phyloP scores from a whole-genome alignment of 2,329 filamentous ascomycete genomes.

The Ophiostoma sp. region DNA sequence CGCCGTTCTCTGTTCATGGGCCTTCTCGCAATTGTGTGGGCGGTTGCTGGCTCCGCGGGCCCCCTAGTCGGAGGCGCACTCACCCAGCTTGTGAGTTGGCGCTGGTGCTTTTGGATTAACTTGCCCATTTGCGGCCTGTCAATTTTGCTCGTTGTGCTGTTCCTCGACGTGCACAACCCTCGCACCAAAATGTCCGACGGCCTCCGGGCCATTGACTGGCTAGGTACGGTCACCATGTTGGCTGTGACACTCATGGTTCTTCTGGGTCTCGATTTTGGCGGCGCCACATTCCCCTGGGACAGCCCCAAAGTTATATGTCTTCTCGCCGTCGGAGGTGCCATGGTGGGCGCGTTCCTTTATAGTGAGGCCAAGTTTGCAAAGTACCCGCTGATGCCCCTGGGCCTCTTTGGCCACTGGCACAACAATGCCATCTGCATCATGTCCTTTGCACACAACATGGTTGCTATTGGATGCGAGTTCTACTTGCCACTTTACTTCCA shows the following conservation, averaged over 20 bases:
- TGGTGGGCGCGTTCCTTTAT: conserved; percentile 40
- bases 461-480: conserved; percentile 47
- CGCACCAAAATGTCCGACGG: conserved; percentile 55
- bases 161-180: conserved; percentile 33
- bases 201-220: conserved; percentile 55
- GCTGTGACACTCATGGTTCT: conserved; percentile 60
- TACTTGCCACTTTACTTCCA: conserved; percentile 46
- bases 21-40: conserved; percentile 40
- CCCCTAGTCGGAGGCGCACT: conserved; percentile 30
- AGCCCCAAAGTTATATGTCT: conserved; percentile 54
- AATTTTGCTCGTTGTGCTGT: conserved; percentile 26
- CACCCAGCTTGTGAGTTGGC: conserved; percentile 39
- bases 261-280: conserved; percentile 53
- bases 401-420: conserved; percentile 41
- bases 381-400: conserved; percentile 43
- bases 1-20: conserved; percentile 40
- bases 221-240: conserved; percentile 55
- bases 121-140: conserved; percentile 30
- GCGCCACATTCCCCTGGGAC: conserved; percentile 49
- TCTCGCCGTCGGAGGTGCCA: conserved; percentile 35
- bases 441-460: conserved; percentile 47
- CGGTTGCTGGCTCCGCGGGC: conserved; percentile 34
- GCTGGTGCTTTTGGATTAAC: conserved; percentile 33
- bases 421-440: conserved; percentile 46
- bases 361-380: conserved; percentile 43